Conservation (phyloP, 192 early-diverging fungal species). For the Coemansia sp. region DNA sequence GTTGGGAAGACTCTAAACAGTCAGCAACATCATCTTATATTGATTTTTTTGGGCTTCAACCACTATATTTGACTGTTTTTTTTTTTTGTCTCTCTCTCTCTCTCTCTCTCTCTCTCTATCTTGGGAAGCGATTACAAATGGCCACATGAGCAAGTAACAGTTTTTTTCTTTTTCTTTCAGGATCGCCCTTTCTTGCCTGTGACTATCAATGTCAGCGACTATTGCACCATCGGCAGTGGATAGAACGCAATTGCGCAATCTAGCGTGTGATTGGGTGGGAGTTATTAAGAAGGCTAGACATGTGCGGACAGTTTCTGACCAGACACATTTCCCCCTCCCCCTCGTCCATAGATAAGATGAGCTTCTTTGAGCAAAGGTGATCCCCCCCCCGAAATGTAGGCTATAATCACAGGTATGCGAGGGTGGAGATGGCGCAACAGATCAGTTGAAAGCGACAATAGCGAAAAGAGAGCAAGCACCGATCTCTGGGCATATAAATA, state of each 20-base stretch:
- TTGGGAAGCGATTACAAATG: background rate
- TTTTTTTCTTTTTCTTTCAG: background rate
- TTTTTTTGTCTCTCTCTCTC: background rate
- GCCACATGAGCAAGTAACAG: constrained; percentile 1
- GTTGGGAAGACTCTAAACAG: too few species aligned
- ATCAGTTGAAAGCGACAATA: background rate
- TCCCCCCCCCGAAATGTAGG: background rate
- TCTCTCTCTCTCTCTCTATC: background rate
- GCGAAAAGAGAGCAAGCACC: background rate
- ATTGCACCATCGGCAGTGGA: constrained; percentile 9
- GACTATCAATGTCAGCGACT: background rate
- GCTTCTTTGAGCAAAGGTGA: background rate
- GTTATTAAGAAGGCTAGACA: background rate
- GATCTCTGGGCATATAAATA: background rate
- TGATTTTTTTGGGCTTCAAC: too few species aligned
- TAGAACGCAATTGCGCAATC: constrained; percentile 6
- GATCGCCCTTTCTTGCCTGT: background rate
- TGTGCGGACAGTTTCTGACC: background rate
- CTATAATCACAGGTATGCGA: constrained; percentile 25
- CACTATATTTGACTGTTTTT: constrained; percentile 5
- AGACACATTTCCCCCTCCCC: background rate
- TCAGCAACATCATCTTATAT: too few species aligned
- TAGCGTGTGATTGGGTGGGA: constrained; percentile 7
- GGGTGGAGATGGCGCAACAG: constrained; percentile 26
- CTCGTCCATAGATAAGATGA: background rate